Conservation (phyloP, 75 land plant genomes). For the Pseudotsuga menziesii region DNA sequence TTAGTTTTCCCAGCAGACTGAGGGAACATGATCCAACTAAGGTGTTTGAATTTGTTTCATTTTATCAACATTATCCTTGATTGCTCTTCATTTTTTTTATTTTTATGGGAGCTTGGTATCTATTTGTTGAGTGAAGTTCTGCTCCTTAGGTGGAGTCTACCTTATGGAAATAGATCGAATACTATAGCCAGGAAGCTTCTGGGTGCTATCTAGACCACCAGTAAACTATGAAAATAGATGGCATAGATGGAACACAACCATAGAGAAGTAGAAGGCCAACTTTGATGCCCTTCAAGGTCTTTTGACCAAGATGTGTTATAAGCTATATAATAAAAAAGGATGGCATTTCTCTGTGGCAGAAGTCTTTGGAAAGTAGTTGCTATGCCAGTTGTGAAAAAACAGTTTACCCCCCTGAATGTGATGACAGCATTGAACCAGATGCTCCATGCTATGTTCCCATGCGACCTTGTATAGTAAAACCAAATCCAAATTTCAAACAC, state of each 20-base stretch:
- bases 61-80: neutral
- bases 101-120: neutral
- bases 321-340: slow-evolving; percentile 60
- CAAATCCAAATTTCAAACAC: slow-evolving; percentile 27
- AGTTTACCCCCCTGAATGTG: slow-evolving; percentile 71
- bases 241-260: slow-evolving; percentile 84
- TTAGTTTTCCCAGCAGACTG: too few relatives aligned
- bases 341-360: slow-evolving; percentile 92
- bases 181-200: slow-evolving; percentile 88
- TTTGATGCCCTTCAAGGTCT: slow-evolving; percentile 55
- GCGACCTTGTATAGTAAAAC: slow-evolving; percentile 39
- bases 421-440: slow-evolving; percentile 82
- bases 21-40: too few relatives aligned
- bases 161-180: slow-evolving; percentile 78
- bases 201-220: slow-evolving; percentile 95
- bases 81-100: neutral
- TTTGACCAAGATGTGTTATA: slow-evolving; percentile 71
- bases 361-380: slow-evolving; percentile 58
- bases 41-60: too few relatives aligned
- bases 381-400: slow-evolving; percentile 46
- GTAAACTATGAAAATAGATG: slow-evolving; percentile 72
- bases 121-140: slow-evolving; percentile 1
- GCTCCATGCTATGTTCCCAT: slow-evolving; percentile 56
- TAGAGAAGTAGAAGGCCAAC: slow-evolving; percentile 56
- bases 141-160: slow-evolving; percentile 57